Evolutionary conservation across 2,329 filamentous ascomycete genomes (phyloP), one percentile per base, ranked within the genome.

Genomic region (Byssoonygena ceratinophila): DNA sequence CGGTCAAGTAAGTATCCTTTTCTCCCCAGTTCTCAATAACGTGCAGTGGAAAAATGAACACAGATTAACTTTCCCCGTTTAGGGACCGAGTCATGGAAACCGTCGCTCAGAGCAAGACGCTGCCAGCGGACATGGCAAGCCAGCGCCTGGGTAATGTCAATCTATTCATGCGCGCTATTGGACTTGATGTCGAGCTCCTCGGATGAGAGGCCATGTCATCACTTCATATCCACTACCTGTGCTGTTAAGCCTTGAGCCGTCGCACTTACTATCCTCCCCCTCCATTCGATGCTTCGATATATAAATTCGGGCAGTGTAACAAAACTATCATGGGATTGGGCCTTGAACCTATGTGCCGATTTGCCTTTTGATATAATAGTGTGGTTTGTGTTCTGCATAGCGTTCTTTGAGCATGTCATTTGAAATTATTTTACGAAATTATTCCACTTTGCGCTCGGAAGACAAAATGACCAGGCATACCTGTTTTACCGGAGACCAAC

Each of bases 91-190:
- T 98, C 54, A 94, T 97, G 80, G 90, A 95, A 66, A 97, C 92
- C 0, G 88, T 98, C 9, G 76, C 79, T 27, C 81, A 94, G 49
- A 85, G 87, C 62, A 96, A 95, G 76, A 91, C 87, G 1, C 76
- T 98, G 31, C 91, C 92, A 16, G 78, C 83, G 14, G 85, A 92
- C 53, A 87, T 97, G 82, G 83, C 86, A 11, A 82, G 82, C 55
- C 83, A 87, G 65, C 83, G 91, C 55, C 75, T 95, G 54, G 84
- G 85, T 54, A 95, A 95, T 64, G 92, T 98, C 60, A 98, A 98
- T 67, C 74, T 98, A 52, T 98, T 98, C 69, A 96, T 98, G 90
- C 85, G 89, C 64, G 92, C 91, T 52, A 96, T 98, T 69, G 92
- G 92, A n/a, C 77, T 98, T 66, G 92, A 98, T 73, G 92, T 98